Percentiles rank a stretch among this genome's conserved stretches.
These are phyloP conservation scores for Fusarium liriodendri DNA, from an alignment of 2,329 filamentous ascomycete species.

Conservation along the genomic window DNA sequence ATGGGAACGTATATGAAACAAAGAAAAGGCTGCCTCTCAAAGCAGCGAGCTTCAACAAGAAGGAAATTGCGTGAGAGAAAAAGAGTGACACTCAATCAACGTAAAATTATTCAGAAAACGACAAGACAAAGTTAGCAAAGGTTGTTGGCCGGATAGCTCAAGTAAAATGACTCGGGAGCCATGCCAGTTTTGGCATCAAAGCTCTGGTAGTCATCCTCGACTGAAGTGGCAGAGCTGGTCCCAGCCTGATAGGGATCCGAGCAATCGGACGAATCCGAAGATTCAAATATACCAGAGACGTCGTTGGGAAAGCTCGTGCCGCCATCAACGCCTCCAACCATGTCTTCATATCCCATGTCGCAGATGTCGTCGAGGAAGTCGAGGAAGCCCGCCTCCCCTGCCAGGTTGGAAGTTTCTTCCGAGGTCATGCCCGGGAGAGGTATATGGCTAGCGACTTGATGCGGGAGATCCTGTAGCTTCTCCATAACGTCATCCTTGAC, in stretches of 20 bases:
- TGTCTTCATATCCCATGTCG: background rate
- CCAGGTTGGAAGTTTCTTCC: constrained; percentile 21
- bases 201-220: constrained; percentile 27
- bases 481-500: constrained; percentile 16
- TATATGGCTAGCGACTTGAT: background rate
- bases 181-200: constrained; percentile 7
- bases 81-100: background rate
- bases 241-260: constrained; percentile 22
- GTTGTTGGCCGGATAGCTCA: background rate
- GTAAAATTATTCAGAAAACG: background rate
- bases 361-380: constrained; percentile 4
- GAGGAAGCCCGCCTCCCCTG: constrained; percentile 2
- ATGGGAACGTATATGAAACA: background rate
- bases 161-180: background rate
- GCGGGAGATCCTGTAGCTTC: constrained; percentile 19
- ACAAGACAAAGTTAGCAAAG: background rate
- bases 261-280: constrained; percentile 18
- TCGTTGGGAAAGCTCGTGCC: background rate
- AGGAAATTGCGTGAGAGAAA: background rate
- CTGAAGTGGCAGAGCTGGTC: constrained; percentile 28
- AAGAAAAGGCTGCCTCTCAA: background rate
- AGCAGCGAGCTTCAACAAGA: background rate
- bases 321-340: background rate
- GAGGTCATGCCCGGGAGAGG: constrained; percentile 22
- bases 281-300: background rate